Conservation (phyloP, 2,329 filamentous ascomycete species). For the Elsinoe australis region DNA sequence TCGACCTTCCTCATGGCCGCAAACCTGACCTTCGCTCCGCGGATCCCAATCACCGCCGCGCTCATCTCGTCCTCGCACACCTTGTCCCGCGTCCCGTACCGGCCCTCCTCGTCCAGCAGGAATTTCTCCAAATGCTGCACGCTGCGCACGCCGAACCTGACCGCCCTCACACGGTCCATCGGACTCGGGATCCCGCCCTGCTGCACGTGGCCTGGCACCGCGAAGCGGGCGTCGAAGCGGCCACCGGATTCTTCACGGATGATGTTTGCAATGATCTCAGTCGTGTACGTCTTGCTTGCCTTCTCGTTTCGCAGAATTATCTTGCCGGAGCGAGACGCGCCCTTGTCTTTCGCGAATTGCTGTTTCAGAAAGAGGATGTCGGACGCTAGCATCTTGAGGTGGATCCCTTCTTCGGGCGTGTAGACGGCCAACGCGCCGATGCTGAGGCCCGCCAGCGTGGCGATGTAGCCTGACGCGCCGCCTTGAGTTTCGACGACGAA, state of each 20-base stretch:
- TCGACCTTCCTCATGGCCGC: conserved; percentile 74
- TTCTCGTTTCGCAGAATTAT: conserved; percentile 96
- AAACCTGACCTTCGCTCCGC: conserved; percentile 84
- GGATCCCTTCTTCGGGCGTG: conserved; percentile 92
- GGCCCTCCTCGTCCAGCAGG: conserved; percentile 42
- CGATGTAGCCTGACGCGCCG: conserved; percentile 86
- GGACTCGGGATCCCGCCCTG: conserved; percentile 87
- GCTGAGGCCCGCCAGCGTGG: conserved; percentile 80
- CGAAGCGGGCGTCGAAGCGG: conserved; percentile 84
- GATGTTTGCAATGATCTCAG: conserved; percentile 89
- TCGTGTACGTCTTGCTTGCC: conserved; percentile 81
- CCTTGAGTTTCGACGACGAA: conserved; percentile 99
- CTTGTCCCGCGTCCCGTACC: conserved; percentile 47
- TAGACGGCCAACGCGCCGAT: conserved; percentile 91
- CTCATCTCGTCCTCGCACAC: conserved; percentile 68
- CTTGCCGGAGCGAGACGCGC: conserved; percentile 82
- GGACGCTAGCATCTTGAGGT: conserved; percentile 80
- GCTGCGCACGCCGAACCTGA: conserved; percentile 87
- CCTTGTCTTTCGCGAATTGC: conserved; percentile 76
- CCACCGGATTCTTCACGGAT: conserved; percentile 89
- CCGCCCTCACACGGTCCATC: conserved; percentile 91
- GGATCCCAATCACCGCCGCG: conserved; percentile 80
- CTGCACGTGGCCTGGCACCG: conserved; percentile 88
- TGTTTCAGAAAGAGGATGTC: conserved; percentile 86
- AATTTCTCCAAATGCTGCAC: conserved; percentile 83